Percentiles rank a stretch among this genome's conserved stretches.
Conservation (phyloP, 2,329 filamentous ascomycete species). For the Fusarium burgessii region DNA sequence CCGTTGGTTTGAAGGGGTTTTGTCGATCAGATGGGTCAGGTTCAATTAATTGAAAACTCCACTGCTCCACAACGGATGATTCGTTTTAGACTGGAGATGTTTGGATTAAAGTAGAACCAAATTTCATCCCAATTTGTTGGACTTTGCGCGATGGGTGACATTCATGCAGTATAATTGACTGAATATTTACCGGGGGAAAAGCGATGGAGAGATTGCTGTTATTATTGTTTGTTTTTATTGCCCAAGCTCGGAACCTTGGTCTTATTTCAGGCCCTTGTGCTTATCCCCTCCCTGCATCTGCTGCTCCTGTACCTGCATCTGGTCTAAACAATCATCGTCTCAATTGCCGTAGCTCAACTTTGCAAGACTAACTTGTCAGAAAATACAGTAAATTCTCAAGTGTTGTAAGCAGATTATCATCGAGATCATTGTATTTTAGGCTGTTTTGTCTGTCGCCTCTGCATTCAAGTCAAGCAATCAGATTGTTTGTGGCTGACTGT, state of each 20-base stretch:
- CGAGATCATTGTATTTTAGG: not conserved
- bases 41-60: constrained; percentile 2
- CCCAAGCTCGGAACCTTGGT: not conserved
- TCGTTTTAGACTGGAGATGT: constrained; percentile 13
- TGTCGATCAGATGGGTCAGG: not conserved
- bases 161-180: not conserved
- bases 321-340: not conserved
- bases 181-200: not conserved
- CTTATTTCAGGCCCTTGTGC: not conserved
- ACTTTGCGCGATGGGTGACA: not conserved
- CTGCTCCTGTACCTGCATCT: constrained; percentile 17
- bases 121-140: not conserved
- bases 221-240: not conserved
- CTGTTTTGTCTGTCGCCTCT: not conserved
- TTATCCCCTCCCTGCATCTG: constrained; percentile 2
- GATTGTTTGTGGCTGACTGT: constrained; percentile 19
- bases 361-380: rapidly evolving
- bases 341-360: not conserved
- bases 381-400: not conserved
- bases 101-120: not conserved
- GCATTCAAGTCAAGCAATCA: not conserved
- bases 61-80: constrained; percentile 17
- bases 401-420: not conserved
- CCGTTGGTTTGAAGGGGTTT: not conserved
- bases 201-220: not conserved